phyloP scores from a whole-genome alignment of 495 filamentous ascomycete genomes.

The Xylaria telfairii region DNA sequence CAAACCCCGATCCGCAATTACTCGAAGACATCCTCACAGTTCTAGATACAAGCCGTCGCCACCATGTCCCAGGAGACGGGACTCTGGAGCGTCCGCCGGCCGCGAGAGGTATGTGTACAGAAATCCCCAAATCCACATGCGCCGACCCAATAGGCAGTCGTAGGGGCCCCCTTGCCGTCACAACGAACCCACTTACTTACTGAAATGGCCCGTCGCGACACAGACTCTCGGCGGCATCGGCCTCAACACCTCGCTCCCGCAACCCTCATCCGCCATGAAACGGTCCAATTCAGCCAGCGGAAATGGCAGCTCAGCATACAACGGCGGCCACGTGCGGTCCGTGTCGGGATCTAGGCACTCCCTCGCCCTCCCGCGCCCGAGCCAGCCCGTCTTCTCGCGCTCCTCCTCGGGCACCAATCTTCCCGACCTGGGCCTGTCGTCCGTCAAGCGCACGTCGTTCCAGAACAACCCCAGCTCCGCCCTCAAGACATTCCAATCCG shows the following conservation, averaged over 20 bases:
- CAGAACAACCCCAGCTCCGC: conserved; percentile 71
- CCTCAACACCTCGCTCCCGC: conserved; percentile 80
- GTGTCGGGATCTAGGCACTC: conserved; percentile 85
- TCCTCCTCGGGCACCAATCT: conserved; percentile 80
- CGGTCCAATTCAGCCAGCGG: conserved; percentile 83
- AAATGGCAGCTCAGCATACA: conserved; percentile 45
- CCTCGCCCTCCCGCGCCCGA: conserved; percentile 76
- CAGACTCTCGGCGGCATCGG: conserved; percentile 82
- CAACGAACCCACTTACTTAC: conserved; percentile 30
- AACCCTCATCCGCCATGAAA: conserved; percentile 94
- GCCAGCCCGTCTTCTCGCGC: conserved; percentile 82
- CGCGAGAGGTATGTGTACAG: conserved; percentile 66
- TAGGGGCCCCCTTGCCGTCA: conserved; percentile 19
- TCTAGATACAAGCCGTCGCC: conserved; percentile 14
- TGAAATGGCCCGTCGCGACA: conserved; percentile 24
- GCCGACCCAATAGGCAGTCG: conserved; percentile 23
- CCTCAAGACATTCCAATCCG: conserved; percentile 55
- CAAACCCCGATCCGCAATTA: too few species aligned
- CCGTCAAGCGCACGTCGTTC: conserved; percentile 85
- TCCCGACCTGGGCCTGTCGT: conserved; percentile 77
- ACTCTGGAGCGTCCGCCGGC: conserved; percentile 74
- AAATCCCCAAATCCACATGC: conserved; percentile 23
- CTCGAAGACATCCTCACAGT: conserved; percentile 5
- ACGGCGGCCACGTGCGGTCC: conserved; percentile 74
- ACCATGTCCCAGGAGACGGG: conserved; percentile 79